Evolutionary conservation across 805 yeast species (phyloP), one percentile per base, ranked within the genome.

Genomic region (Candida broadrunensis): DNA sequence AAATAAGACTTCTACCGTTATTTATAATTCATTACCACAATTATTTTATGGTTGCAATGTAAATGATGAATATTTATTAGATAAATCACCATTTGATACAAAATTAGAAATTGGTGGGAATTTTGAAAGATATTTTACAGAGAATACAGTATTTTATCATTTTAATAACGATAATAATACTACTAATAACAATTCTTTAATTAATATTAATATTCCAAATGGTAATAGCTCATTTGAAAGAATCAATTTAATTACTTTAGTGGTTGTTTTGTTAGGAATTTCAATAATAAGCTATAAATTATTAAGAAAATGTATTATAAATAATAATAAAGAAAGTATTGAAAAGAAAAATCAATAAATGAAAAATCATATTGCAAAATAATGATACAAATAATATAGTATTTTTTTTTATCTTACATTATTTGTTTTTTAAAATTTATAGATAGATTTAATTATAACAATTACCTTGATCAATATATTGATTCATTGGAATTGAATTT

Each of bases 71-170:
- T 47, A 55, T 16, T 47, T 63, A 12, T 43, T 70, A n/a, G 46
- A 46, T 12, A 51, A 53, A 13, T 67, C 71, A 9, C 75, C 75
- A 1, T 70, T 70, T 37, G 64, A 65, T 42, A 58, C 56, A 39
- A 56, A 48, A 32, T 16, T 30, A 11, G 36, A 35, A 7, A 42
- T 63, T 16, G 73, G 73, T 1, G 48, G 45, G 13, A 36, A 56
- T 19, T 69, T 53, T 45, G 67, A 65, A 46, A 45, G 52, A 17
- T 63, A 55, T 41, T 70, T 70, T 47, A 68, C 73, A 12, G 55
- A 63, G 15, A 61, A 67, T 43, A 63, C 74, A 2, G 65, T 65
- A 6, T 70, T 67, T 44, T 70, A 62, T 43, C 72, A 66, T 39
- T 48, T 53, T 6, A 25, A 37, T 15, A 24, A 37, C 33, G 35